Evolutionary conservation across 2,329 filamentous ascomycete genomes (phyloP).

Genomic region (Aspergillus terreus): DNA sequence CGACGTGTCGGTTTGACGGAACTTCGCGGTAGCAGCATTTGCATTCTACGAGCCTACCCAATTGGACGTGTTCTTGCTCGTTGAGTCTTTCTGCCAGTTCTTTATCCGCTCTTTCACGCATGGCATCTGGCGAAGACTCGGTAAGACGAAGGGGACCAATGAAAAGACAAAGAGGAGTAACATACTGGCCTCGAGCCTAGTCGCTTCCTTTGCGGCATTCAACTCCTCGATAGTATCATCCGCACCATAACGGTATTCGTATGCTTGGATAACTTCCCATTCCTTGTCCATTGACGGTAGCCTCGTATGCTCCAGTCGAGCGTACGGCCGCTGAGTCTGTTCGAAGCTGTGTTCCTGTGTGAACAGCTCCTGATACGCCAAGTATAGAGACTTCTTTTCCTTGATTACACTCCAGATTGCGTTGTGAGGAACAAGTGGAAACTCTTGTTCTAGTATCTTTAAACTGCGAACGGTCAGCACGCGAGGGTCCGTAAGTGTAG

Average conservation of each 20-base stretch:
- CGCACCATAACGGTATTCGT: neutral
- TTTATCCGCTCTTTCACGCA: constrained; percentile 18
- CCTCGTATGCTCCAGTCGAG: constrained; percentile 16
- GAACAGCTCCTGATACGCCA: constrained; percentile 25
- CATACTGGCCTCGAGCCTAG: neutral
- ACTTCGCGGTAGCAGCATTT: constrained; percentile 68
- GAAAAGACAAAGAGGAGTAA: no score
- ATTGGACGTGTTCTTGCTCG: constrained; percentile 36
- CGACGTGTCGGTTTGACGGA: constrained; percentile 63
- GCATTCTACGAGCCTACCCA: constrained; percentile 62
- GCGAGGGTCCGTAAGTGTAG: neutral
- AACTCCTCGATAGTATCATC: constrained; percentile 16
- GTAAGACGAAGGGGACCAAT: no score
- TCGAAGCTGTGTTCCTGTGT: constrained; percentile 17
- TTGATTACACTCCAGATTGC: constrained; percentile 35
- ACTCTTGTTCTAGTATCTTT: constrained; percentile 30
- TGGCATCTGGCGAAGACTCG: neutral
- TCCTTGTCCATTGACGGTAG: neutral
- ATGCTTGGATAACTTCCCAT: neutral
- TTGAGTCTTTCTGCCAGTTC: constrained; percentile 30
- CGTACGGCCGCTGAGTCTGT: constrained; percentile 13
- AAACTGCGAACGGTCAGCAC: constrained; percentile 14
- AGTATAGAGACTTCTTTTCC: constrained; percentile 27
- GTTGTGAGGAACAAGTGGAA: constrained; percentile 32
- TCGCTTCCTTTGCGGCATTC: constrained; percentile 22